A percentile compares a stretch with the other conserved stretches of the same genome.
These are phyloP conservation scores for Sphagnum tenellum DNA, from an alignment of 225 moss, liverwort and hornwort genomes.

Conservation along the genomic window DNA sequence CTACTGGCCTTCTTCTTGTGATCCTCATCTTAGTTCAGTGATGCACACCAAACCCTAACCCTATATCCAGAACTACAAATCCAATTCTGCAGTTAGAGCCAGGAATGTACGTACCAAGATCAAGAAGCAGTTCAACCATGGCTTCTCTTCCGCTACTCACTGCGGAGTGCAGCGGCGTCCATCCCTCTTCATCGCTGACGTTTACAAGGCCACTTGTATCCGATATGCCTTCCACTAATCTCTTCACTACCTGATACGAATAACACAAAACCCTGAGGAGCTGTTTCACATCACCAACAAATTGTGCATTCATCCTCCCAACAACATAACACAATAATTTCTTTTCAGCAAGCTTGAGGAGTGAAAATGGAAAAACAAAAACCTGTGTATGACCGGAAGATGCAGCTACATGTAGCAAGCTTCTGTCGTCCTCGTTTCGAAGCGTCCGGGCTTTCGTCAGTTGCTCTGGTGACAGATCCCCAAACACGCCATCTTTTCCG, in stretches of 20 bases:
- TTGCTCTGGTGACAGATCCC: constrained; percentile 45
- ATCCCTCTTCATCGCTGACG: constrained; percentile 84
- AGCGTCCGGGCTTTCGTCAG: constrained; percentile 39
- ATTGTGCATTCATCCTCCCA: too few relatives aligned
- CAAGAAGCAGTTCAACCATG: constrained; percentile 55
- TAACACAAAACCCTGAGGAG: too few relatives aligned
- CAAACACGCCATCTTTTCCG: constrained; percentile 36
- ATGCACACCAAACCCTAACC: neutral
- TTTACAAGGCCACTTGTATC: constrained; percentile 52
- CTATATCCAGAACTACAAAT: neutral
- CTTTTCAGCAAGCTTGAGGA: neutral
- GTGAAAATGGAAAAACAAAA: neutral
- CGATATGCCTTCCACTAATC: constrained; percentile 42
- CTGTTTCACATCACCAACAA: too few relatives aligned
- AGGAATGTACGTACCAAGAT: constrained; percentile 25
- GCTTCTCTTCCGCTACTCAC: constrained; percentile 62
- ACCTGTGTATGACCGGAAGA: constrained; percentile 48
- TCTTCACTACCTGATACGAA: constrained; percentile 36
- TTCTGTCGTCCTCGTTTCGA: constrained; percentile 79
- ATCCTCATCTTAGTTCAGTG: too few relatives aligned
- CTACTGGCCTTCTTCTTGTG: too few relatives aligned
- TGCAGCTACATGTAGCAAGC: constrained; percentile 73
- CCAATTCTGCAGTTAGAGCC: too few relatives aligned
- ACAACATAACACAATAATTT: neutral
- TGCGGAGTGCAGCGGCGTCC: constrained; percentile 93